Conservation (phyloP, 495 filamentous ascomycete species). For the Stereocaulon alpinum region DNA sequence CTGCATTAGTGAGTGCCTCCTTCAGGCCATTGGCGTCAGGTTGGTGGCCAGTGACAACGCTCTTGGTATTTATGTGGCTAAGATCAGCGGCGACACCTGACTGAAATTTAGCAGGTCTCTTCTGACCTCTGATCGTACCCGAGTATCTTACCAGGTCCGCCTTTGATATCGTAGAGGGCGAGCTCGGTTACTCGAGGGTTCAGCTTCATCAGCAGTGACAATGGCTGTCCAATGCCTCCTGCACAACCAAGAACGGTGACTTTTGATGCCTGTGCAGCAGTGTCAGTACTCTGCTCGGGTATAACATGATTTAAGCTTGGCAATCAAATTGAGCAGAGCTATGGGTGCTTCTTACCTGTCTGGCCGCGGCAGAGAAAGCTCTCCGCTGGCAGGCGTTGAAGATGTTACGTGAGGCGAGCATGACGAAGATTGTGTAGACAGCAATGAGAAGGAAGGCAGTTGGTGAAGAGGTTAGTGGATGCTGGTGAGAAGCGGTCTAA, state of each 20-base stretch:
- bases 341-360: constrained; percentile 54
- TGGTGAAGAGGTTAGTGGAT: neutral
- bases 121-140: neutral
- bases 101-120: constrained; percentile 10
- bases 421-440: neutral
- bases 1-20: constrained; percentile 67
- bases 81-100: constrained; percentile 95
- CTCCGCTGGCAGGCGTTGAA: constrained; percentile 70
- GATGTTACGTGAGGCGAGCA: constrained; percentile 41
- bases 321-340: constrained; percentile 17
- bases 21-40: constrained; percentile 64
- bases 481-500: neutral
- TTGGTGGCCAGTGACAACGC: constrained; percentile 81
- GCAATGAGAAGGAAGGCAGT: neutral
- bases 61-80: constrained; percentile 98
- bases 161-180: constrained; percentile 93
- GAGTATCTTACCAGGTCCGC: constrained; percentile 66
- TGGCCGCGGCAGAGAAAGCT: constrained; percentile 86
- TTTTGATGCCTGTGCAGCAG: constrained; percentile 67
- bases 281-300: constrained; percentile 28
- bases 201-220: constrained; percentile 95
- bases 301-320: neutral
- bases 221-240: constrained; percentile 95
- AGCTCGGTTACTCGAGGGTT: constrained; percentile 89
- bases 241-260: constrained; percentile 91